Conservation (phyloP, 306 rosid species). For the Dryas octopetala region DNA sequence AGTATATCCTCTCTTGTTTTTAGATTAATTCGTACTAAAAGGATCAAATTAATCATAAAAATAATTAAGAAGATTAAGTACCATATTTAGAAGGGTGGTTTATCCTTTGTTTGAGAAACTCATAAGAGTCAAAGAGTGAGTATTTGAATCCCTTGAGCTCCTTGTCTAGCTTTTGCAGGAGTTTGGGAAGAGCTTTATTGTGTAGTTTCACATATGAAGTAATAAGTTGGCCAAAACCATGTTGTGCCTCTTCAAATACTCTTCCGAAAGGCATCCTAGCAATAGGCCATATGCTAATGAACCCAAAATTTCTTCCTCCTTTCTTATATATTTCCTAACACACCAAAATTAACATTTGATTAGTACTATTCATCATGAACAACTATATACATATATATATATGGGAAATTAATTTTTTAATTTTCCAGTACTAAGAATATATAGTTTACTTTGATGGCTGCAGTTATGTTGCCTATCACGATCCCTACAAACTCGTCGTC, state of each 20-base stretch:
- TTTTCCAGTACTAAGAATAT: too few relatives aligned
- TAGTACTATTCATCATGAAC: background rate
- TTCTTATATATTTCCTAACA: conserved; percentile 25
- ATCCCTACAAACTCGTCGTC: conserved; percentile 15
- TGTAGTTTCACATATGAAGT: conserved; percentile 1
- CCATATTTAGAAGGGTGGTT: conserved; percentile 28
- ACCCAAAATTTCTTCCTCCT: conserved; percentile 40
- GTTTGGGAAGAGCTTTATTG: conserved; percentile 17
- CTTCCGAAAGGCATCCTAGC: conserved; percentile 20
- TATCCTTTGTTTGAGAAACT: conserved; percentile 2
- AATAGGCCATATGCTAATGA: background rate
- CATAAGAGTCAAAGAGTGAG: conserved; percentile 15
- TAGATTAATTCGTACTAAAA: background rate
- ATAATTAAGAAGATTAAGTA: background rate
- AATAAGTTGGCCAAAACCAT: background rate
- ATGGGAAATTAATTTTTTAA: background rate
- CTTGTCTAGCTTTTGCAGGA: conserved; percentile 14
- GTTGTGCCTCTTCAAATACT: background rate
- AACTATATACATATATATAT: background rate
- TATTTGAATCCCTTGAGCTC: conserved; percentile 21
- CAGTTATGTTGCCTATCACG: conserved; percentile 37
- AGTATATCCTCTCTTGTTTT: too few relatives aligned
- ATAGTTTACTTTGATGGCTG: conserved; percentile 27
- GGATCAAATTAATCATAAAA: too few relatives aligned
- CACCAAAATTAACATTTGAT: background rate